phyloP scores from a whole-genome alignment of 1,139 yeast species.

The Debaryomyces coudertii region DNA sequence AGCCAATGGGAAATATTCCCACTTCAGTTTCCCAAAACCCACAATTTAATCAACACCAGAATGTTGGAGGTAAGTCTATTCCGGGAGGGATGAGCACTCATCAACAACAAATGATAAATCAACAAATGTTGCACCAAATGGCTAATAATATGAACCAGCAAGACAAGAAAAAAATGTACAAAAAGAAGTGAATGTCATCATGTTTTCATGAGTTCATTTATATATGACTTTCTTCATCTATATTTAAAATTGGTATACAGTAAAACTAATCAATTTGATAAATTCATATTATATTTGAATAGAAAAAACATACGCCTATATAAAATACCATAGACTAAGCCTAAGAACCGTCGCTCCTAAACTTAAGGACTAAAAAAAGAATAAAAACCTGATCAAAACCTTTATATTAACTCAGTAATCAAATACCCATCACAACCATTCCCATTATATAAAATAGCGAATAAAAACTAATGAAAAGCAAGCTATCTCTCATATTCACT shows the following conservation, averaged over 20 bases:
- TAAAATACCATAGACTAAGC: background rate
- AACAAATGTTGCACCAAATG: conserved; percentile 27
- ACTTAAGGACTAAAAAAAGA: background rate
- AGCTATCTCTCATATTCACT: background rate
- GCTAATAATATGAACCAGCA: conserved; percentile 16
- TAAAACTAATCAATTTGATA: background rate
- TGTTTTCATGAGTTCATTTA: background rate
- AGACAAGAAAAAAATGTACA: conserved; percentile 18
- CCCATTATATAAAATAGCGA: background rate
- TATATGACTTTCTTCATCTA: background rate
- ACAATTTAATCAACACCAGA: conserved; percentile 15
- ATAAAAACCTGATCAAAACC: background rate
- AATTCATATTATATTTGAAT: background rate
- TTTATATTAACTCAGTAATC: background rate
- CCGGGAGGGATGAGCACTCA: conserved; percentile 17
- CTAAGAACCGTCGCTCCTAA: background rate
- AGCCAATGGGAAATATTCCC: conserved; percentile 13
- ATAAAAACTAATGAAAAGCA: background rate
- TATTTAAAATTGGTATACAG: conserved; percentile 4
- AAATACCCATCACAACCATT: no score
- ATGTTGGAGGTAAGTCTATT: conserved; percentile 21
- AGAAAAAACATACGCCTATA: background rate
- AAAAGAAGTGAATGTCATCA: conserved; percentile 8
- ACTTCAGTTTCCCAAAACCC: conserved; percentile 14
- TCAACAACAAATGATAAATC: conserved; percentile 21